Conservation (phyloP, 108 stramenopile species). For the Nannochloropsis oceanica region DNA sequence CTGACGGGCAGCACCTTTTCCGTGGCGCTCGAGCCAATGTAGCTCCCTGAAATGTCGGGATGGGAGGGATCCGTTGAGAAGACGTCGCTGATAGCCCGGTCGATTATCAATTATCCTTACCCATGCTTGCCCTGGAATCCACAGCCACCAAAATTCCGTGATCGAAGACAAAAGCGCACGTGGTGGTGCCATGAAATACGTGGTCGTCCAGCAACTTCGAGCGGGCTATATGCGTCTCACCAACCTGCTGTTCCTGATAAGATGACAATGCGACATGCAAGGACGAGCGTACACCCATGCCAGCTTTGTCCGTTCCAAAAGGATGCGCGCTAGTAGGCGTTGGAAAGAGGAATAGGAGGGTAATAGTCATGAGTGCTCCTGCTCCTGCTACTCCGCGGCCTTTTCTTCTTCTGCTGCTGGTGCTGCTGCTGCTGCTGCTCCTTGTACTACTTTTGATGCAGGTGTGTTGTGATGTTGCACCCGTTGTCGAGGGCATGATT, state of each 20-base stretch:
- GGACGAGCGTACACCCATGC: not conserved
- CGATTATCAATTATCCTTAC: not conserved
- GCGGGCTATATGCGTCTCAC: not conserved
- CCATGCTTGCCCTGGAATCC: slow-evolving; percentile 33
- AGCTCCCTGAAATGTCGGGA: not conserved
- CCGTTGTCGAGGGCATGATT: too few relatives aligned
- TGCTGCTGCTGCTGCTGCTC: too few relatives aligned
- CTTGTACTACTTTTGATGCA: too few relatives aligned
- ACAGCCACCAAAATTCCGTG: slow-evolving; percentile 19
- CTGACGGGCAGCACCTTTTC: slow-evolving; percentile 23
- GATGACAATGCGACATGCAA: not conserved
- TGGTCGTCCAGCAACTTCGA: not conserved
- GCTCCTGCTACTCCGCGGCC: too few relatives aligned
- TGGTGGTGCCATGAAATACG: slow-evolving; percentile 21
- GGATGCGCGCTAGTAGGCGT: too few relatives aligned
- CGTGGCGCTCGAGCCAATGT: not conserved
- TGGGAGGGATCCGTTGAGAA: not conserved
- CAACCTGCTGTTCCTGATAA: not conserved
- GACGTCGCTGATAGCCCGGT: not conserved
- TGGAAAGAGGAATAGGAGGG: too few relatives aligned
- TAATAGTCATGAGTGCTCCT: too few relatives aligned
- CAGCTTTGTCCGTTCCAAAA: not conserved
- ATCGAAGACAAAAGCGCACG: slow-evolving; percentile 16
- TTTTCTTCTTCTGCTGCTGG: too few relatives aligned
- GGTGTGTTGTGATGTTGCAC: too few relatives aligned